Evolutionary conservation across 768 basidiomycete species (phyloP), one percentile per base, ranked within the genome.

Genomic region (Russula olivacea): DNA sequence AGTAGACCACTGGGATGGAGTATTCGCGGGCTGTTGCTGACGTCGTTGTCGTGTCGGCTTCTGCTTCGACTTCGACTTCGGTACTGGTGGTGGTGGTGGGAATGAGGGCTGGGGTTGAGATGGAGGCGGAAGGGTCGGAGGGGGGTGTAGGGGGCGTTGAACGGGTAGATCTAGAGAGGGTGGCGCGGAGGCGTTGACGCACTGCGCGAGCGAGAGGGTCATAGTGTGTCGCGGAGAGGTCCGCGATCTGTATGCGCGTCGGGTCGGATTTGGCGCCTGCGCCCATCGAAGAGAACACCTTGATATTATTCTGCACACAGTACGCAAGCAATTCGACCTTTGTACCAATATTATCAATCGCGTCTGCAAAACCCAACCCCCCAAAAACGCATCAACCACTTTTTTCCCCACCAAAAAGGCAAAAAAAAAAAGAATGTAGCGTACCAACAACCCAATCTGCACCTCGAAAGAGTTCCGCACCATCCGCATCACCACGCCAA

Each of bases 201-300:
- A 98, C 94, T 23, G 90, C 83, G 61, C 95, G 88, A 25, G 97
- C 97, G 19, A 99, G 83, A 4, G 95, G 94, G 73, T 98, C 97
- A 70, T 98, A 96, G 45, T 91, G 81, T 0, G 97, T 98, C 61
- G 79, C 78, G 2, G 94, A 93, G 68, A 98, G 93, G 75, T 98
- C 96, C 66, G 87, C 88, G 61, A 98, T 97, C 74, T 98, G 95
- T 28, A 99, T 83, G 45, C 93, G 84, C 1, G 94, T 96, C 0
- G 97, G 95, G 73, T 99, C 97, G 69, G 82, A 83, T 76, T 98
- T 99, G 15, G 94, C 89, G 14, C 94, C 87, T 4, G 95, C 91
- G 32, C 97, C 97, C 93, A 99, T 97, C 28, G 93, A 93, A 0
- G 95, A 93, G 74, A 98, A 97, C 19, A 95, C 88, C 78, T 91